These are phyloP conservation scores for Colletotrichum shisoi DNA, from an alignment of 2,329 filamentous ascomycete genomes.

Conservation along the genomic window DNA sequence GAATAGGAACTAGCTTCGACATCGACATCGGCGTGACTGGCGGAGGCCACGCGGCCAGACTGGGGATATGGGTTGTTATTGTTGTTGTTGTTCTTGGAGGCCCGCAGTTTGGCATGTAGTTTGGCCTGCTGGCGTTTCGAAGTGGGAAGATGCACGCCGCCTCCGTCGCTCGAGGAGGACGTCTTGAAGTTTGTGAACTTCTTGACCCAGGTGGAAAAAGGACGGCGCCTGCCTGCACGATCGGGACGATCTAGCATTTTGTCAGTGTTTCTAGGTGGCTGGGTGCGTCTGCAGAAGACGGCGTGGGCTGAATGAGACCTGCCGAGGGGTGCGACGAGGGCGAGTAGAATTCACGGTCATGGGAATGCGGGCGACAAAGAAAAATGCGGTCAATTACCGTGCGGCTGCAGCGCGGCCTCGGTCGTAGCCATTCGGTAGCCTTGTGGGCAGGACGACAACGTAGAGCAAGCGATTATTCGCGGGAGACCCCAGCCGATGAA, in stretches of 20 bases:
- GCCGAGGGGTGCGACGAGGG: conserved; percentile 5
- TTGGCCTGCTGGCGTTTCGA: conserved; percentile 55
- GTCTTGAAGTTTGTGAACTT: conserved; percentile 86
- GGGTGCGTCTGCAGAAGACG: conserved; percentile 36
- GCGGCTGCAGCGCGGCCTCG: conserved; percentile 40
- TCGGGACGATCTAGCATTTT: conserved; percentile 68
- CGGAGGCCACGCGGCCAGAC: conserved; percentile 67
- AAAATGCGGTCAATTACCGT: conserved; percentile 38
- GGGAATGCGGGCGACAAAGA: not conserved
- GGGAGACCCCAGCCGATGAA: too few species aligned
- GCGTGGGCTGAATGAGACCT: conserved; percentile 6
- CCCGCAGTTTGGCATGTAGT: conserved; percentile 63
- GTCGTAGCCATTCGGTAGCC: conserved; percentile 42
- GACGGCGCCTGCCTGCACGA: conserved; percentile 73
- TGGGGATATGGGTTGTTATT: conserved; percentile 92
- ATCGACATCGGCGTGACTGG: conserved; percentile 41
- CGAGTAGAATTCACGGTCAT: not conserved
- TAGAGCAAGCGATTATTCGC: not conserved
- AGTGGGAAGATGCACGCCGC: conserved; percentile 44
- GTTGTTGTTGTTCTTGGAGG: conserved; percentile 78
- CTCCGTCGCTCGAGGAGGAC: conserved; percentile 65
- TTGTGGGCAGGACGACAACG: not conserved
- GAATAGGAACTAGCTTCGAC: conserved; percentile 57
- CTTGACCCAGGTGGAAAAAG: conserved; percentile 94
- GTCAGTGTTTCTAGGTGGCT: conserved; percentile 45